Conservation (phyloP, 257 asterid species). For the Nemophila menziesii region DNA sequence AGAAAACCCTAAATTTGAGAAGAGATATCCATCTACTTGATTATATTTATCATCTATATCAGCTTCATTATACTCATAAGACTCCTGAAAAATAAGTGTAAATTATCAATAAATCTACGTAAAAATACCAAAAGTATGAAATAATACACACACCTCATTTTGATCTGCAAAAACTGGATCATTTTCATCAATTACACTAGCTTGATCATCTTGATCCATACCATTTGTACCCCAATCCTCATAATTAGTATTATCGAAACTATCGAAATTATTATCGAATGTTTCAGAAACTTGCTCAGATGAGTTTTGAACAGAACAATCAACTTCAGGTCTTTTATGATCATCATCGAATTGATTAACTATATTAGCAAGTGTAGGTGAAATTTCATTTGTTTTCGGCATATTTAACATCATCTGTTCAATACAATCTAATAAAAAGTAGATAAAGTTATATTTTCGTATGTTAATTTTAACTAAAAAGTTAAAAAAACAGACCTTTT, state of each 20-base stretch:
- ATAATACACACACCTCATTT: constrained; percentile 23
- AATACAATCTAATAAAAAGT: constrained; percentile 41
- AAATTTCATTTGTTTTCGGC: constrained; percentile 51
- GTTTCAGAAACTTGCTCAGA: constrained; percentile 31
- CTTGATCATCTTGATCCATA: constrained; percentile 58
- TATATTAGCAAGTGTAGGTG: constrained; percentile 70
- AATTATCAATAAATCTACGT: not conserved
- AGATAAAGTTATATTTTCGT: constrained; percentile 4
- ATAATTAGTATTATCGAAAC: constrained; percentile 33
- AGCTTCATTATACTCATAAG: constrained; percentile 28
- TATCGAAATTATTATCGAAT: constrained; percentile 21
- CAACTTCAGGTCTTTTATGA: constrained; percentile 42
- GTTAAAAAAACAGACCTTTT: constrained; percentile 41
- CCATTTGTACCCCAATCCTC: constrained; percentile 47
- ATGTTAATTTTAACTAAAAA: constrained; percentile 5
- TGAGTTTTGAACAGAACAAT: constrained; percentile 28
- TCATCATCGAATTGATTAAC: constrained; percentile 52
- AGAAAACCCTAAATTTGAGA: constrained; percentile 65
- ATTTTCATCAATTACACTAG: constrained; percentile 43
- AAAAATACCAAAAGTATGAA: not conserved
- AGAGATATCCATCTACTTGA: constrained; percentile 64
- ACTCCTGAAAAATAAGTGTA: constrained; percentile 34
- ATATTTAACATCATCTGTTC: constrained; percentile 56
- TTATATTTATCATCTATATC: constrained; percentile 49
- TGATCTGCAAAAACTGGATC: constrained; percentile 37